These are phyloP conservation scores for Sapria himalayana DNA, from an alignment of 345 rosid species.

Conservation along the genomic window DNA sequence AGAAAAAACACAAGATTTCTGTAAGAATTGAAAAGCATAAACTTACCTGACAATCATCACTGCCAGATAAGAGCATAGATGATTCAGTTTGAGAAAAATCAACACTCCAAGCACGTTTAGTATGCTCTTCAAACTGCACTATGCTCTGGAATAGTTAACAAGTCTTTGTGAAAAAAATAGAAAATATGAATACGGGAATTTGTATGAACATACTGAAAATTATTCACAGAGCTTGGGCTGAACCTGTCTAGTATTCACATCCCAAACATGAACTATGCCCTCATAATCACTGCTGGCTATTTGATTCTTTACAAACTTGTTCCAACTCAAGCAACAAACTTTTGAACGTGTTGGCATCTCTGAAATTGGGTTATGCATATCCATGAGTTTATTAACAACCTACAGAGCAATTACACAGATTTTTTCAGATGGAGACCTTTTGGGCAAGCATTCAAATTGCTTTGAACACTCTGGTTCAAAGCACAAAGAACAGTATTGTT, in stretches of 20 bases:
- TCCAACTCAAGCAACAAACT: constrained; percentile 98
- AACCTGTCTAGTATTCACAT: constrained; percentile 85
- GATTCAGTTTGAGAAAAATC: constrained; percentile 88
- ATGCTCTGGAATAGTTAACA: constrained; percentile 31
- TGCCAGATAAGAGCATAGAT: constrained; percentile 92
- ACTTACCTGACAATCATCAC: constrained; percentile 89
- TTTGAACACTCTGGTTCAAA: too few species aligned
- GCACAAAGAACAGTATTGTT: too few species aligned
- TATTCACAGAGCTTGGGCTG: constrained; percentile 4
- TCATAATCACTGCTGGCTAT: constrained; percentile 98
- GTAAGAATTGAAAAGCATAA: constrained; percentile 2
- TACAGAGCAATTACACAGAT: constrained; percentile 14
- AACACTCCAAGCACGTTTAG: constrained; percentile 98
- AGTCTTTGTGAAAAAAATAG: background rate
- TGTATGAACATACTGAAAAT: background rate
- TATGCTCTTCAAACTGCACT: constrained; percentile 98
- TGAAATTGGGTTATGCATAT: constrained; percentile 69
- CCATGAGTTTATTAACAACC: constrained; percentile 70
- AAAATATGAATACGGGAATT: background rate
- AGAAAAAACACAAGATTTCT: too few species aligned
- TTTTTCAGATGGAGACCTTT: too few species aligned
- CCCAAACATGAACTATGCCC: constrained; percentile 98
- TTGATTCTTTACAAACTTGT: constrained; percentile 69
- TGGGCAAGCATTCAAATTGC: too few species aligned
- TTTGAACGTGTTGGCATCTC: constrained; percentile 95